Evolutionary conservation across 2,329 filamentous ascomycete genomes (phyloP).

Genomic region (Colletotrichum neosansevieriae): DNA sequence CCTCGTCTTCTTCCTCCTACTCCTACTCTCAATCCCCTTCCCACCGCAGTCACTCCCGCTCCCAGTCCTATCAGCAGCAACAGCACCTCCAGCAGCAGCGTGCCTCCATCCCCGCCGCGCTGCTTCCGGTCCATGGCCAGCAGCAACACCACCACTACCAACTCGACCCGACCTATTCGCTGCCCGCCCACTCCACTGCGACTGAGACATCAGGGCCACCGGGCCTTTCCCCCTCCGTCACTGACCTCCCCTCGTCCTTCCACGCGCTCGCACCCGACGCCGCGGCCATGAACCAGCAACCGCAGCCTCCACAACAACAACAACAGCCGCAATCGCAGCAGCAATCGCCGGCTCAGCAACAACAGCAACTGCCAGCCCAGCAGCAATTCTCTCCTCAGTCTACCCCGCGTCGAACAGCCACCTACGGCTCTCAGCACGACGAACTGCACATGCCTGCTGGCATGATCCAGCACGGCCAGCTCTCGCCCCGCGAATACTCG

Average conservation of each 20-base stretch:
- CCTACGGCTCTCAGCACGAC: conserved; percentile 59
- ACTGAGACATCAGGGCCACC: conserved; percentile 38
- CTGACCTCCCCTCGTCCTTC: conserved; percentile 18
- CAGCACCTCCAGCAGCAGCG: conserved; percentile 28
- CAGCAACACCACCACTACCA: conserved; percentile 36
- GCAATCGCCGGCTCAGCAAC: conserved; percentile 49
- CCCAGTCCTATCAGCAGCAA: conserved; percentile 20
- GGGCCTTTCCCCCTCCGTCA: conserved; percentile 38
- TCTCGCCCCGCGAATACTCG: conserved; percentile 62
- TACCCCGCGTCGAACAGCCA: conserved; percentile 53
- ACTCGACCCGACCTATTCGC: conserved; percentile 27
- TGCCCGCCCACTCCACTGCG: conserved; percentile 30
- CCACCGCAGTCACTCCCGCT: conserved; percentile 12
- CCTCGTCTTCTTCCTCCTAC: conserved; percentile 3
- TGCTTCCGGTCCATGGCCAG: conserved; percentile 38
- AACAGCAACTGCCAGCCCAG: conserved; percentile 38
- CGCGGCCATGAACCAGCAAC: conserved; percentile 40
- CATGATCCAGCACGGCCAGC: conserved; percentile 57
- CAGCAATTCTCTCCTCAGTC: conserved; percentile 49
- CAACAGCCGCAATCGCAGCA: conserved; percentile 47
- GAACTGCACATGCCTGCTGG: conserved; percentile 67
- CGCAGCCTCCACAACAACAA: conserved; percentile 7
- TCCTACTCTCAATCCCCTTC: conserved; percentile 12
- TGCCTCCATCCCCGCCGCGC: conserved; percentile 35
- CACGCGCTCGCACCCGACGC: conserved; percentile 8